phyloP scores from a whole-genome alignment of 1,284 basidiomycete species.

The Ceratorhiza oryzae-sativae region DNA sequence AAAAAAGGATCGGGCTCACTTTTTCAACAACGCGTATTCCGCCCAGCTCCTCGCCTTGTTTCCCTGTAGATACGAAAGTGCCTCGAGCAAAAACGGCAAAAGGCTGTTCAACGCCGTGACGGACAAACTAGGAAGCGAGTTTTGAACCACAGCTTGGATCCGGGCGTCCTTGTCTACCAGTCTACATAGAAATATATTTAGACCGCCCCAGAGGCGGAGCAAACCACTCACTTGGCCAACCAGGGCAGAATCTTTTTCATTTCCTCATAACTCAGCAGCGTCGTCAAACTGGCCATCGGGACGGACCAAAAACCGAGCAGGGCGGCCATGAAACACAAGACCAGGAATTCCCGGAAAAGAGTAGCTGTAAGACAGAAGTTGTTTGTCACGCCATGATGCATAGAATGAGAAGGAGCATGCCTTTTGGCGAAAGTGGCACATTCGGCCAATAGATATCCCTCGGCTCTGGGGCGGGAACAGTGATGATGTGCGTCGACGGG shows the following conservation, averaged over 20 bases:
- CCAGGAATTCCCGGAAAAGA: constrained; percentile 71
- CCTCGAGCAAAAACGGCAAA: constrained; percentile 89
- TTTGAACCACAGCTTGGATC: constrained; percentile 88
- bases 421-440: constrained; percentile 69
- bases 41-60: constrained; percentile 88
- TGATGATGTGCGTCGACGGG: constrained; percentile 69
- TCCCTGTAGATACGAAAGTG: constrained; percentile 87
- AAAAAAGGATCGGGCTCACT: constrained; percentile 61
- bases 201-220: neutral
- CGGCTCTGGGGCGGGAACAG: constrained; percentile 88
- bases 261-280: constrained; percentile 87
- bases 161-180: constrained; percentile 82
- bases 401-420: constrained; percentile 42
- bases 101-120: constrained; percentile 90
- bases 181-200: constrained; percentile 45
- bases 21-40: constrained; percentile 91
- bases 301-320: constrained; percentile 87
- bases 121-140: constrained; percentile 88
- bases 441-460: constrained; percentile 96
- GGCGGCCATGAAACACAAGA: constrained; percentile 70
- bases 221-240: constrained; percentile 59
- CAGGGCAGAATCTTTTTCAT: constrained; percentile 90
- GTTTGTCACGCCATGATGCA: neutral
- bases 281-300: constrained; percentile 84
- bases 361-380: neutral